Conservation (phyloP, 1,284 basidiomycete genomes). For the Gymnopus androsaceus region DNA sequence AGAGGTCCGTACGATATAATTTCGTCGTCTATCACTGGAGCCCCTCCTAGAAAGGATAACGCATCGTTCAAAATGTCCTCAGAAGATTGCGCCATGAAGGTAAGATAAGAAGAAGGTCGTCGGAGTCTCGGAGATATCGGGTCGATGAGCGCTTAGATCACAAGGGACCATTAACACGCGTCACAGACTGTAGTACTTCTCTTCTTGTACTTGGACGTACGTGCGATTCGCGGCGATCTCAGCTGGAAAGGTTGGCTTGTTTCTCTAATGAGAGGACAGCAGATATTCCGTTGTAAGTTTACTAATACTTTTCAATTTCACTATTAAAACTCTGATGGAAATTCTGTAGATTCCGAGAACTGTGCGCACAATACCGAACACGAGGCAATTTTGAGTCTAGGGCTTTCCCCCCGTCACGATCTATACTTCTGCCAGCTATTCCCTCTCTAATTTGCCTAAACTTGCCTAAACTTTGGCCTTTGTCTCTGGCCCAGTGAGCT, state of each 20-base stretch:
- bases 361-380: slow-evolving; percentile 4
- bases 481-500: background rate
- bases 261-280: background rate
- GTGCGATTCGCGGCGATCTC: slow-evolving; percentile 1
- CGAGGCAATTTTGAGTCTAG: slow-evolving; percentile 4
- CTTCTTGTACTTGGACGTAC: background rate
- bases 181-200: no score
- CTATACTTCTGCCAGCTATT: background rate
- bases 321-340: slow-evolving; percentile 4
- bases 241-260: background rate
- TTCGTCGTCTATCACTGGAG: slow-evolving; percentile 38
- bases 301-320: background rate
- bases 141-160: background rate
- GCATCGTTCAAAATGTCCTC: slow-evolving; percentile 54
- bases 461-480: background rate
- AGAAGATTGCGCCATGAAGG: background rate
- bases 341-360: slow-evolving; percentile 5
- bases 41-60: slow-evolving; percentile 46
- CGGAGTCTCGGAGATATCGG: background rate
- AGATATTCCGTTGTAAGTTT: background rate
- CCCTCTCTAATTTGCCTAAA: background rate
- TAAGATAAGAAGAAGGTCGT: background rate
- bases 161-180: background rate
- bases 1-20: slow-evolving; percentile 50
- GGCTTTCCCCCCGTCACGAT: background rate